A percentile compares a stretch with the other conserved stretches of the same genome.
Conservation (phyloP, 371 early-diverging fungal species). For the Mucor piriformis region DNA sequence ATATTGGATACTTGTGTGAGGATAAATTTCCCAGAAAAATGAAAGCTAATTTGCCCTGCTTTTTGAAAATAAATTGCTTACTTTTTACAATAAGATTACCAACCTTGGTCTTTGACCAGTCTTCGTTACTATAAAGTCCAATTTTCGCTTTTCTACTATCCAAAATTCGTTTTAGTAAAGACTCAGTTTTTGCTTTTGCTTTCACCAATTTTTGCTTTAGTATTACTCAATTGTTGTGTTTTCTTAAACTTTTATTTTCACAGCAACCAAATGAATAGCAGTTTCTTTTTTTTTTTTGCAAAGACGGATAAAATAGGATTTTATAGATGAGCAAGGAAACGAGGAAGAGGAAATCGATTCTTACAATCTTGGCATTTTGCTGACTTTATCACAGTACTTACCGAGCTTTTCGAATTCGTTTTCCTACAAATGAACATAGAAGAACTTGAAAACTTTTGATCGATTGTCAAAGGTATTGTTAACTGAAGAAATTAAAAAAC, state of each 20-base stretch:
- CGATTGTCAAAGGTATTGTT: slow-evolving; percentile 20
- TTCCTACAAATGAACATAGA: slow-evolving; percentile 14
- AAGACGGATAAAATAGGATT: neutral
- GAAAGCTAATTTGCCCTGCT: too few species aligned
- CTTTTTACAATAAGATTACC: too few species aligned
- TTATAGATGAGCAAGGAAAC: slow-evolving; percentile 10
- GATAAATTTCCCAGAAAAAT: too few species aligned
- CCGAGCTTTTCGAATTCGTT: slow-evolving; percentile 4
- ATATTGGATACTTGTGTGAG: too few species aligned
- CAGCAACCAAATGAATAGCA: slow-evolving; percentile 21
- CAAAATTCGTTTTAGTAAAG: too few species aligned
- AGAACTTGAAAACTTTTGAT: slow-evolving; percentile 12
- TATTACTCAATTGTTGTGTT: slow-evolving; percentile 19
- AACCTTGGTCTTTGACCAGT: too few species aligned
- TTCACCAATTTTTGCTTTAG: too few species aligned
- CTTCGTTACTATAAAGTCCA: too few species aligned
- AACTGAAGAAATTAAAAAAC: slow-evolving; percentile 23
- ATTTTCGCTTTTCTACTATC: too few species aligned
- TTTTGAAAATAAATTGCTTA: too few species aligned
- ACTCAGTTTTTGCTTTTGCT: too few species aligned
- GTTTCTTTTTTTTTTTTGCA: slow-evolving; percentile 1
- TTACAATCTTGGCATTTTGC: slow-evolving; percentile 12
- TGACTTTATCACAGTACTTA: slow-evolving; percentile 7
- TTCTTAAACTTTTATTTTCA: slow-evolving; percentile 22
- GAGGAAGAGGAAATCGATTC: slow-evolving; percentile 17